These are phyloP conservation scores for Globisporangium spiculum DNA, from an alignment of 352 stramenopile genomes.

Conservation along the genomic window DNA sequence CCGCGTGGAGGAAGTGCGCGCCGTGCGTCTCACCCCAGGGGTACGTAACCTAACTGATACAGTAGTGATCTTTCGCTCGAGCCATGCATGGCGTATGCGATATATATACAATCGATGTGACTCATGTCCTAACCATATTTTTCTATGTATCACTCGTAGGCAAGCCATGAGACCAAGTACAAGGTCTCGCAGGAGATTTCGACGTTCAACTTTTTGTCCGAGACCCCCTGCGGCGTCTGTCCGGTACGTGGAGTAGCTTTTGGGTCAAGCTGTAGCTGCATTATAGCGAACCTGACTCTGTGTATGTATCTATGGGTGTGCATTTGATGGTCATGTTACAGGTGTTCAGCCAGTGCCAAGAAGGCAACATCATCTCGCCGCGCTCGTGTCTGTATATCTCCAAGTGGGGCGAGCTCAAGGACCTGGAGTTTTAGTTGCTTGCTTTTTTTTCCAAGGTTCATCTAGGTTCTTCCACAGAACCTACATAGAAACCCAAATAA, in stretches of 20 bases:
- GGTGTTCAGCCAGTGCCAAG: conserved; percentile 89
- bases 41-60: conserved; percentile 31
- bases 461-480: background rate
- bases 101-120: background rate
- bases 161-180: conserved; percentile 82
- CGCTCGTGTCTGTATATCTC: conserved; percentile 89
- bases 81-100: background rate
- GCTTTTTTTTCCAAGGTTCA: background rate
- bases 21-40: conserved; percentile 69
- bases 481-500: conserved; percentile 2
- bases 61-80: background rate
- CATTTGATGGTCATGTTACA: conserved; percentile 19
- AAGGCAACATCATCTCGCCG: conserved; percentile 90
- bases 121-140: background rate
- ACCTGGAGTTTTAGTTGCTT: conserved; percentile 68
- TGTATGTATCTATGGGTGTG: background rate
- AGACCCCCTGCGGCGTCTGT: conserved; percentile 88
- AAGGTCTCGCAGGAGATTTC: conserved; percentile 86
- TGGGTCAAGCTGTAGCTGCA: no score
- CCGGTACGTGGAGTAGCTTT: conserved; percentile 44
- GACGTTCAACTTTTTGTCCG: conserved; percentile 87
- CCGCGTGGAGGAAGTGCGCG: conserved; percentile 87
- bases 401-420: conserved; percentile 89
- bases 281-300: background rate
- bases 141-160: conserved; percentile 22